Base-by-base conservation (phyloP, 1,139 yeast species). In the Lodderomyces beijingensis region DNA sequence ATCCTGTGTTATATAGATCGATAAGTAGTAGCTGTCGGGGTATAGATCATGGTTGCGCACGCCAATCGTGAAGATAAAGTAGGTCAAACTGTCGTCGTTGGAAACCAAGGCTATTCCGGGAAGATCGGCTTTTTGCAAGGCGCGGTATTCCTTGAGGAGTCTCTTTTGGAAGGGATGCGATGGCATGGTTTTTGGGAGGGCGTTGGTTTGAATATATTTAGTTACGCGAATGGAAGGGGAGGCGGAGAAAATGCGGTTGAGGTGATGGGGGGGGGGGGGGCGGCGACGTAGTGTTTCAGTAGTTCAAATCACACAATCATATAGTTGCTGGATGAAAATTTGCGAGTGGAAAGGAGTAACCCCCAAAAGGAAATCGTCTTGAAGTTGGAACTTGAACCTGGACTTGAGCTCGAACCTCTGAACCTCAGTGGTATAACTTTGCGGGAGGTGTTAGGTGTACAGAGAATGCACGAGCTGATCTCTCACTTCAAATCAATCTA, bases 141-240 rank as follows among this genome's bases (percentile, higher is more conserved):
- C 44, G 33, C 53, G 52, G 38, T 55, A 55, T 46, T 72, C 78
- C 41, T 70, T 70, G 40, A 69, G 49, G 11, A 72, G 49, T 25
- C 78, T 43, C 41, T 58, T 62, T 20, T 56, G 56, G 42, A 54
- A 70, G 10, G 69, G 56, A 33, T 57, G 62, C 12, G 14, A 6
- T 23, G 25, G 12, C 25, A 23, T 23, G n/a, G 10, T 19, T 10
- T 19, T n/a, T n/a, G n/a, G n/a, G n/a, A n/a, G n/a, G n/a, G n/a
- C n/a, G n/a, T n/a, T n/a, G n/a, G n/a, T n/a, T n/a, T n/a, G n/a
- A n/a, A n/a, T n/a, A n/a, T n/a, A n/a, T n/a, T n/a, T n/a, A 9
- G n/a, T 19, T 19, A n/a, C 8, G n/a, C 22, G 22, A 19, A 19
- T 9, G n/a, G n/a, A 19, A 19, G n/a, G n/a, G n/a, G 8, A 9